phyloP scores from a whole-genome alignment of 768 basidiomycete genomes.

The Cyclocybe cylindracea region DNA sequence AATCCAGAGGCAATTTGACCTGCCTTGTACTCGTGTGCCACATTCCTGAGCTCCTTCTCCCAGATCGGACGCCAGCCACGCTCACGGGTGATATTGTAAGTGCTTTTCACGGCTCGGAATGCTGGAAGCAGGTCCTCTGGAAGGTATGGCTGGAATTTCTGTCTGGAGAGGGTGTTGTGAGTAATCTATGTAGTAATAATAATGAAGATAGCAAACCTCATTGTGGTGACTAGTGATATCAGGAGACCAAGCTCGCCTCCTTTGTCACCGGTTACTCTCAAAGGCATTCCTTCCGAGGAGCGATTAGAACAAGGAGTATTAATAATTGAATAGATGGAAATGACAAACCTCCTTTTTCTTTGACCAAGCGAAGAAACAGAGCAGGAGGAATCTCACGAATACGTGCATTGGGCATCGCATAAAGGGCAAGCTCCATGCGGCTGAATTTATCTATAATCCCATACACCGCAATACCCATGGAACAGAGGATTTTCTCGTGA shows the following conservation, averaged over 20 bases:
- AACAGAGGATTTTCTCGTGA: conserved; percentile 20
- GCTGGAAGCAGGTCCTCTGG: conserved; percentile 15
- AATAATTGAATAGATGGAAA: too few relatives aligned
- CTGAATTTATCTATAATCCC: conserved; percentile 20
- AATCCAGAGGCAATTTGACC: conserved; percentile 18
- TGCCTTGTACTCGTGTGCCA: conserved; percentile 14
- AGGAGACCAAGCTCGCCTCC: conserved; percentile 17
- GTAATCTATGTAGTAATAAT: background rate
- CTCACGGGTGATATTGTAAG: conserved; percentile 26
- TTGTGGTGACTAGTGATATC: conserved; percentile 13
- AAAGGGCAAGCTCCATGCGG: conserved; percentile 10
- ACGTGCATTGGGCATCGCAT: conserved; percentile 12
- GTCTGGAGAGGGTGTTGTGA: too few relatives aligned
- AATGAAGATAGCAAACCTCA: conserved; percentile 12
- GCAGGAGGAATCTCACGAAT: conserved; percentile 10
- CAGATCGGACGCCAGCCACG: conserved; percentile 22
- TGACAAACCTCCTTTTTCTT: conserved; percentile 14
- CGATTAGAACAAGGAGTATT: too few relatives aligned
- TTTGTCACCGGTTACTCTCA: conserved; percentile 14
- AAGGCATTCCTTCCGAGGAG: too few relatives aligned
- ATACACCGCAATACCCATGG: conserved; percentile 22
- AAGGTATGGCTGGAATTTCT: conserved; percentile 15
- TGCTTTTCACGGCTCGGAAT: conserved; percentile 17
- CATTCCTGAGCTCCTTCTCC: conserved; percentile 22
- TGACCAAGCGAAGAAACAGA: conserved; percentile 6